Evolutionary conservation across 1,139 yeast species (phyloP).

Genomic region (Yamadazyma mexicana): DNA sequence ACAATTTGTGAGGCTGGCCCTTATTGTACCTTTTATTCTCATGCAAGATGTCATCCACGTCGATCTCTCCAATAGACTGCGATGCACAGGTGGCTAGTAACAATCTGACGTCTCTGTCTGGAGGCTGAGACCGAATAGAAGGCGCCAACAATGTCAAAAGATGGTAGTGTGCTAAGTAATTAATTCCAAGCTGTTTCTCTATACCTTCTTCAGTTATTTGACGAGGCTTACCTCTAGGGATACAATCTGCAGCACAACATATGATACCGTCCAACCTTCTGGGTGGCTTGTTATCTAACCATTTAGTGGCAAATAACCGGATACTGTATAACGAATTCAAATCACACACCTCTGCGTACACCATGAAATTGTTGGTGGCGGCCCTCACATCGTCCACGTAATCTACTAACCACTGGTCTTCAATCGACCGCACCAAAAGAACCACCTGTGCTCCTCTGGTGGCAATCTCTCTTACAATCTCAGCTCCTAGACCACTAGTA

Average conservation of each 20-base stretch:
- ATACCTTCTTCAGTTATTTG: constrained; percentile 76
- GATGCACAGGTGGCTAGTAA: constrained; percentile 74
- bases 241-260: constrained; percentile 81
- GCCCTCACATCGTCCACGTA: constrained; percentile 77
- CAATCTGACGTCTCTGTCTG: constrained; percentile 89
- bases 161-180: constrained; percentile 80
- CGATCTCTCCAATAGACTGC: constrained; percentile 69
- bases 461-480: constrained; percentile 73
- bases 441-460: constrained; percentile 82
- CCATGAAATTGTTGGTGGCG: constrained; percentile 64
- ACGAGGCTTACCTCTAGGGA: constrained; percentile 66
- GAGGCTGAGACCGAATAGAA: constrained; percentile 81
- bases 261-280: constrained; percentile 85
- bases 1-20: constrained; percentile 68
- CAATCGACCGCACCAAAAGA: constrained; percentile 61
- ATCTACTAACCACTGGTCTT: constrained; percentile 78
- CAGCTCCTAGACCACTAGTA: constrained; percentile 87
- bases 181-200: constrained; percentile 80
- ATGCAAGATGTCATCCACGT: constrained; percentile 69
- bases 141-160: constrained; percentile 78
- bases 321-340: constrained; percentile 70
- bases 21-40: constrained; percentile 58
- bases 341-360: constrained; percentile 89
- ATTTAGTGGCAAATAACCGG: constrained; percentile 88
- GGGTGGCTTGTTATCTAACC: constrained; percentile 92